A percentile compares a stretch with the other conserved stretches of the same genome.
Conservation (phyloP, 805 yeast genomes). For the Monosporozyma siamensis region DNA sequence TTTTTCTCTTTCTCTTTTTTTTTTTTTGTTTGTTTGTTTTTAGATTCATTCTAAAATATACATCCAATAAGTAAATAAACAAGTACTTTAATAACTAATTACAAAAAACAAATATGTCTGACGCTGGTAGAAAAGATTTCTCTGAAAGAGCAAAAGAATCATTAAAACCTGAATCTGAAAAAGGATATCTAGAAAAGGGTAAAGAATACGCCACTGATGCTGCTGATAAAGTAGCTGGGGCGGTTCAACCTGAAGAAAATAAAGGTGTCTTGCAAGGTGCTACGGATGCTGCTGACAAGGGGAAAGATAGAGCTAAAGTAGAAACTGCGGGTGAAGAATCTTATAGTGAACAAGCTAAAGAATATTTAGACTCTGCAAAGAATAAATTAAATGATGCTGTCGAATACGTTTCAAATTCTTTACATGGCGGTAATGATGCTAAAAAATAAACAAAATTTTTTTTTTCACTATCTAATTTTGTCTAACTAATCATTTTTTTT, state of each 20-base stretch:
- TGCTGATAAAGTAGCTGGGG: conserved; percentile 55
- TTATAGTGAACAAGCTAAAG: conserved; percentile 46
- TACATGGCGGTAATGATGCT: conserved; percentile 42
- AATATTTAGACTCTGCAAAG: conserved; percentile 50
- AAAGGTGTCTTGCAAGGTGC: conserved; percentile 65
- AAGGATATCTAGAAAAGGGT: conserved; percentile 53
- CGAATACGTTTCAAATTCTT: conserved; percentile 38
- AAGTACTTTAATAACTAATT: too few relatives aligned
- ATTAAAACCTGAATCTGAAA: conserved; percentile 62
- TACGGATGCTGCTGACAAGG: conserved; percentile 50
- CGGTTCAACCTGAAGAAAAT: conserved; percentile 51
- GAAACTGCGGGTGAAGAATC: conserved; percentile 33
- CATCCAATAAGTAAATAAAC: too few relatives aligned
- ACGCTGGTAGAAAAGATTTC: conserved; percentile 67
- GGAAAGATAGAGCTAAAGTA: conserved; percentile 40
- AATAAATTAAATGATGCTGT: conserved; percentile 38
- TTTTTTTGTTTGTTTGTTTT: too few relatives aligned
- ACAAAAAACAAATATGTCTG: conserved; percentile 32
- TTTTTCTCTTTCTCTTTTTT: too few relatives aligned
- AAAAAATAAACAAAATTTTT: too few relatives aligned
- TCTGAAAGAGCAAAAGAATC: conserved; percentile 59
- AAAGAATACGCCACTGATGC: conserved; percentile 61
- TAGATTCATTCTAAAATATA: too few relatives aligned
- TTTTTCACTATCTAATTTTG: too few relatives aligned
- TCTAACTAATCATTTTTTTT: background rate